These are phyloP conservation scores for Penicillium sp. DNA, from an alignment of 2,329 filamentous ascomycete genomes.

Conservation along the genomic window DNA sequence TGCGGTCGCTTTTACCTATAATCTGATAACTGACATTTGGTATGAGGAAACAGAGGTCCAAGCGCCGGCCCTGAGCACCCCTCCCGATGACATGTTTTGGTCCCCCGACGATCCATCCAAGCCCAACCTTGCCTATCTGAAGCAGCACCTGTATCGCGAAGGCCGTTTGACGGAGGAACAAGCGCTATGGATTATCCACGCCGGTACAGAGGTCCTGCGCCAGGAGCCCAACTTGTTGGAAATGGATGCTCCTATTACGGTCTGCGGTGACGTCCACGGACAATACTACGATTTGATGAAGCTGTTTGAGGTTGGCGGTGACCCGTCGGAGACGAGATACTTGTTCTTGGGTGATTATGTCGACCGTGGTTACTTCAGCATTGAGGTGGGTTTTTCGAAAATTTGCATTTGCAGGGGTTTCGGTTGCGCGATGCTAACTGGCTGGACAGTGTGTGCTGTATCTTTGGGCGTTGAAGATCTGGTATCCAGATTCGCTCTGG, in stretches of 20 bases:
- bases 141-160: conserved; percentile 98
- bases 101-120: conserved; percentile 82
- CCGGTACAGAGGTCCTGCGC: conserved; percentile 82
- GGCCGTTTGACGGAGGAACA: conserved; percentile 96
- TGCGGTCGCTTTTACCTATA: background rate
- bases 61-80: conserved; percentile 89
- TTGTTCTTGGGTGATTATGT: conserved; percentile 98
- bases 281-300: conserved; percentile 99
- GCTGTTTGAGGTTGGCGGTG: conserved; percentile 95
- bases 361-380: conserved; percentile 97
- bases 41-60: conserved; percentile 73
- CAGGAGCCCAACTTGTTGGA: conserved; percentile 93
- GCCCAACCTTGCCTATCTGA: conserved; percentile 90
- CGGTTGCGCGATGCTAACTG: conserved; percentile 8
- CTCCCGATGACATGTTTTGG: conserved; percentile 92
- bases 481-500: conserved; percentile 97
- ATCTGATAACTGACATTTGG: conserved; percentile 15
- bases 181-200: conserved; percentile 89
- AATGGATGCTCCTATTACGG: conserved; percentile 99
- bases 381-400: conserved; percentile 62
- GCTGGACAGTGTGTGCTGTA: conserved; percentile 80
- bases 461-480: conserved; percentile 97
- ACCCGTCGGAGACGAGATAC: conserved; percentile 94
- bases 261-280: conserved; percentile 96
- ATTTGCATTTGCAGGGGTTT: background rate